Conservation (phyloP, 345 rosid species). For the Brassica cretica region DNA sequence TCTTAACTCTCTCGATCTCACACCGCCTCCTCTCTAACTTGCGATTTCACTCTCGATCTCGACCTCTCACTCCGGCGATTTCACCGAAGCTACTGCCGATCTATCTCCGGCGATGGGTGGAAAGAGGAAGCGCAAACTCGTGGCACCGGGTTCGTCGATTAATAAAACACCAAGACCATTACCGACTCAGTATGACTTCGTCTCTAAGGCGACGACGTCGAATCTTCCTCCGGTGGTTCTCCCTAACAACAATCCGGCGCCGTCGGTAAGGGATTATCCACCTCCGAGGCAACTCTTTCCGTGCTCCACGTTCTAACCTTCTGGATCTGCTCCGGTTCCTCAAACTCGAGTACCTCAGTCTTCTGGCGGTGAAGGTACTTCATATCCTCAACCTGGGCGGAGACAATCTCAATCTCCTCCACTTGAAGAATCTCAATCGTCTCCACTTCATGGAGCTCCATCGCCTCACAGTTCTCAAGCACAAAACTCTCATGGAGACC, state of each 20-base stretch:
- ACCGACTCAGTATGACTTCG: neutral
- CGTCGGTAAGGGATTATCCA: neutral
- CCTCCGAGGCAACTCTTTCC: neutral
- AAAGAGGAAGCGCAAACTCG: neutral
- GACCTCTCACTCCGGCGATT: neutral
- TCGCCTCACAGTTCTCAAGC: neutral
- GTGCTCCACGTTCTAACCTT: neutral
- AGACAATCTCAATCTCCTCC: neutral
- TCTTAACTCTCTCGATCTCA: too few relatives aligned
- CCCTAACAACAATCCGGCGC: neutral
- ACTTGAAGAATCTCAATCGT: neutral
- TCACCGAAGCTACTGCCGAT: too few relatives aligned
- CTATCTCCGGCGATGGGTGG: neutral
- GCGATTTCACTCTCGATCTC: neutral
- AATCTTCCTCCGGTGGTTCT: neutral
- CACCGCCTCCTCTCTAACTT: neutral
- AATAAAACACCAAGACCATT: neutral
- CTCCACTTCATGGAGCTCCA: neutral
- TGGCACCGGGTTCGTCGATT: neutral
- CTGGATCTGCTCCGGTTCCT: neutral
- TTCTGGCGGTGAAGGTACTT: neutral
- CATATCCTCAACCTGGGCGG: neutral
- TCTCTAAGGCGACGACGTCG: neutral
- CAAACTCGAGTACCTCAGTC: neutral
- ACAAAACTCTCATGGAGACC: neutral